Evolutionary conservation across 768 basidiomycete genomes (phyloP), one percentile per base, ranked within the genome.

Genomic region (Lepiota brunneoincarnata): DNA sequence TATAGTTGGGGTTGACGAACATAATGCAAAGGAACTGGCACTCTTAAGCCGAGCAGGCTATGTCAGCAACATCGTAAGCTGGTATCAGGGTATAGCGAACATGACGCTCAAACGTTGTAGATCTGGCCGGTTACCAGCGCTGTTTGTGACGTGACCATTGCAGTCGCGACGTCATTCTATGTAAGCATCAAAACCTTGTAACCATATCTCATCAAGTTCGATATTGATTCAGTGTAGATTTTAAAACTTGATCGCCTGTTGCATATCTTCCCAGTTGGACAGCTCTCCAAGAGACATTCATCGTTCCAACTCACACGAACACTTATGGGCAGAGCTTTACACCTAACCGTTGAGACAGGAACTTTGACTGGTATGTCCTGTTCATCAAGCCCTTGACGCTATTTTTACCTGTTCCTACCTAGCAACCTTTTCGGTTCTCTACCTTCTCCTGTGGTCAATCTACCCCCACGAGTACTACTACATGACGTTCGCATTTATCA

Each of bases 291-390:
- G 34, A 66, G 60, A 49, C 60, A 64, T 26, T 64, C 60, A 14
- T 59, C 62, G 3, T 68, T 64, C 48, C 58, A 55, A 28, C 51
- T 61, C 18, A 71, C 66, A 0, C 61, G 64, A 20, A 46, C 60
- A 3, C 59, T 66, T 31, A 62, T 71, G 4, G 61, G 64, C 12
- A 61, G 64, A 34, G 59, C 71, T 6, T 63, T 70, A n/a, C 64
- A 68, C n/a, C 56, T 72, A 38, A 67, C 65, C 0, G 64, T 72
- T n/a, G 71, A 74, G 55, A 74, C 73, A 6, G 71, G 72, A 4
- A 52, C 61, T 3, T 38, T 66, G 14, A 72, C 71, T 42, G 69
- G 70, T 70, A 24, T 24, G 26, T 17, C 9, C 18, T 5, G 10
- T 28, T 37, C 26, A 15, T 40, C 17, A 24, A 3, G 2, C 17